These are phyloP conservation scores for Suillus bovinus DNA, from an alignment of 768 basidiomycete species.

Conservation along the genomic window DNA sequence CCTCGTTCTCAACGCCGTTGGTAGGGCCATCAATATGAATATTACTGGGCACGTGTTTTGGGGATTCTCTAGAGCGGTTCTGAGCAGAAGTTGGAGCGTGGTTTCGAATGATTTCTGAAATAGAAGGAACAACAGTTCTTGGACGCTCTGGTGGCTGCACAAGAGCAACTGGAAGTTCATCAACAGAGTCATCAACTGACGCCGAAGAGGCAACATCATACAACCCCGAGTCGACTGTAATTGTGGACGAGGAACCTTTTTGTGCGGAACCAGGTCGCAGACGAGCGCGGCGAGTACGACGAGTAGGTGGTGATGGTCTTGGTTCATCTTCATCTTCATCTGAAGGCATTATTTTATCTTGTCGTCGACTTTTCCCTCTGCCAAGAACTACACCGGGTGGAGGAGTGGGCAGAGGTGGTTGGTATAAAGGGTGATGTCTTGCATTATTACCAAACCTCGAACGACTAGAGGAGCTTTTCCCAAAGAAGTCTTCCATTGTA, in stretches of 20 bases:
- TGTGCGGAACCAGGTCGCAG: conserved; percentile 25
- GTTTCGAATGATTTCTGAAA: conserved; percentile 84
- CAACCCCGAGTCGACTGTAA: conserved; percentile 26
- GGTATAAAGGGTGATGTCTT: conserved; percentile 73
- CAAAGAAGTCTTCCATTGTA: conserved; percentile 55
- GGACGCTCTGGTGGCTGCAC: conserved; percentile 29
- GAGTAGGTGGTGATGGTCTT: conserved; percentile 15
- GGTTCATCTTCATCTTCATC: conserved; percentile 51
- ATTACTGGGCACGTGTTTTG: conserved; percentile 48
- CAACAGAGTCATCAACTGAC: conserved; percentile 13
- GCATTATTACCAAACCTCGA: conserved; percentile 59
- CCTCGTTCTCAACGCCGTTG: conserved; percentile 51
- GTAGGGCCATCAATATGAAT: conserved; percentile 48
- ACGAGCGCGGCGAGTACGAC: conserved; percentile 16
- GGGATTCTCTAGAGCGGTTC: conserved; percentile 47
- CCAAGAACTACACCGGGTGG: conserved; percentile 80
- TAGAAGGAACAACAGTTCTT: conserved; percentile 70
- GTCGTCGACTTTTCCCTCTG: conserved; percentile 34
- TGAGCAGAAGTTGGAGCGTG: conserved; percentile 66
- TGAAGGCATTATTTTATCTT: conserved; percentile 39
- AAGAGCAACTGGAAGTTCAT: conserved; percentile 13
- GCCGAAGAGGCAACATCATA: conserved; percentile 18
- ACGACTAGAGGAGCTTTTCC: conserved; percentile 43
- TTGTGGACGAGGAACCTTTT: conserved; percentile 30
- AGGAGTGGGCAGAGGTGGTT: conserved; percentile 81